Evolutionary conservation across 345 rosid genomes (phyloP).

Genomic region (Iberis pinnata): DNA sequence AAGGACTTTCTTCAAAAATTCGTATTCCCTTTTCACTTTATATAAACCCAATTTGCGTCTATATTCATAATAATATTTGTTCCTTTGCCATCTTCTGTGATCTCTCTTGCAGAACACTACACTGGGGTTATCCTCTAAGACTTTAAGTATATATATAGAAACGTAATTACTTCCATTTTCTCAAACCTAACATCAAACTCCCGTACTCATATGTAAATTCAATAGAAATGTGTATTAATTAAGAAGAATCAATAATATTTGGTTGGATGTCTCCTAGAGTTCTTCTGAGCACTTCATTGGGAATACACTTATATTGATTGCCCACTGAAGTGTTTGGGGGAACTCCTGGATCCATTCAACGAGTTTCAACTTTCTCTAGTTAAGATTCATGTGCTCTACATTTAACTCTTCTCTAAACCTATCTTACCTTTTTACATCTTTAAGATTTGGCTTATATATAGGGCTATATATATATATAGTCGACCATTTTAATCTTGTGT

Average conservation of each 20-base stretch:
- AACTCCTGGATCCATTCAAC: constrained; percentile 24
- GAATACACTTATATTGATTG: neutral
- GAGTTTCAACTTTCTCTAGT: neutral
- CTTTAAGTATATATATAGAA: constrained; percentile 11
- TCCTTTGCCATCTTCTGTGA: constrained; percentile 2
- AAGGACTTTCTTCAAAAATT: too few relatives aligned
- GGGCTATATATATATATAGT: too few relatives aligned
- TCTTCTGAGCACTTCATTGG: constrained; percentile 29
- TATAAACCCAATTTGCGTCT: too few relatives aligned
- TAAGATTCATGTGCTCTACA: too few relatives aligned
- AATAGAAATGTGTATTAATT: neutral
- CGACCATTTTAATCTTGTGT: too few relatives aligned
- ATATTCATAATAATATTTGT: constrained; percentile 20
- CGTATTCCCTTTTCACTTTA: constrained; percentile 16
- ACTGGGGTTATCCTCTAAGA: too few relatives aligned
- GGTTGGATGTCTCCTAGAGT: constrained; percentile 27
- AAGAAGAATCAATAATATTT: neutral
- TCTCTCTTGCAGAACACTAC: neutral
- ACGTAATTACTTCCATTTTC: neutral
- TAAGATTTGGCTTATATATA: too few relatives aligned
- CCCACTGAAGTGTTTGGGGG: constrained; percentile 33
- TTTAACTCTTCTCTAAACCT: too few relatives aligned
- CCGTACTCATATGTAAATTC: constrained; percentile 1
- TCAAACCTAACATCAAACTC: neutral
- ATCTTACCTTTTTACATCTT: too few relatives aligned